Evolutionary conservation across 306 rosid species (phyloP), one percentile per base, ranked within the genome.

Genomic region (Hippophae tibetana): DNA sequence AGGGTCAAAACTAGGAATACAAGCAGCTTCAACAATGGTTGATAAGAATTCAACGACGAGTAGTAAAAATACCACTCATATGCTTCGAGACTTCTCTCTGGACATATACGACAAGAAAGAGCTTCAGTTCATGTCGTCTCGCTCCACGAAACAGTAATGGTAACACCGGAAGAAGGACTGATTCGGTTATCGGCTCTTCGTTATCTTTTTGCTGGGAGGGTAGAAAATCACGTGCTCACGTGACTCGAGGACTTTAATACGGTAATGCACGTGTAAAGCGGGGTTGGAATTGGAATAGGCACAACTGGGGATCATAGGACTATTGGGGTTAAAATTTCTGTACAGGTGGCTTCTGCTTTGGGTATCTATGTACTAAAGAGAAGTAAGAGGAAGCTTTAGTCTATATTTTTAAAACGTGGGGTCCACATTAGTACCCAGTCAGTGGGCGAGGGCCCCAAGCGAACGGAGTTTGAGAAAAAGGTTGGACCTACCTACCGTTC

Each of bases 71-170:
- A 67, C 80, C 9, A 8, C 70, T n/a, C 86, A 74, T 64, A 78
- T 62, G 79, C 65, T 77, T 5, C 74, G 88, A 43, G 87, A 88
- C 52, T 85, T 88, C 64, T 85, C 96, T 2, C 25, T 88, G 66
- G 83, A 85, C 73, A 79, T 85, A 60, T 78, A 72, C 72, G 90
- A 89, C 23, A 79, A 74, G 40, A 72, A 78, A 61, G 94, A 89
- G 86, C 79, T 85, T 25, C 96, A 81, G 60, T 74, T 89, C 72
- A 83, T 85, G 84, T 69, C 88, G 26, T 69, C 74, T 6, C 52
- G 79, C 25, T 82, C 93, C 0, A 80, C 89, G 0, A 76, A 82
- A 50, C 68, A 31, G 38, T 31, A 4, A 31, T 31, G 2, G 38
- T 31, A 31, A 31, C 38, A 31, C 38, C 5, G 5, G 38, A 31